Percentiles rank a stretch among this genome's conserved stretches.
Evolutionary conservation across 2,329 filamentous ascomycete genomes (phyloP).

Genomic region (Hypoxylon sp.): DNA sequence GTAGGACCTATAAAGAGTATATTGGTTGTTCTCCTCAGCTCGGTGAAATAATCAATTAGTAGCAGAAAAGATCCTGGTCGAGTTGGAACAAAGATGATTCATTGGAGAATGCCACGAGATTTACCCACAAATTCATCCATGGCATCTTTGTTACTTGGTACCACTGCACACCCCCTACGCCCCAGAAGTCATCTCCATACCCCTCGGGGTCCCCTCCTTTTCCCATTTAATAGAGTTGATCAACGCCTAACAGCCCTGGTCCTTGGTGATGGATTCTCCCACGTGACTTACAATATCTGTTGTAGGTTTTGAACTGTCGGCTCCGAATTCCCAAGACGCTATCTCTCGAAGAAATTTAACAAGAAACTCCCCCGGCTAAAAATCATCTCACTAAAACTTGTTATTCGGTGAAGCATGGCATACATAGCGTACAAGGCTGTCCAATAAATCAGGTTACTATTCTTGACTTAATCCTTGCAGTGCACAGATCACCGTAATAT

Average conservation of each 20-base stretch:
- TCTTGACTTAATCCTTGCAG: slow-evolving; percentile 29
- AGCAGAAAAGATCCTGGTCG: slow-evolving; percentile 19
- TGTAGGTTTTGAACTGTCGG: slow-evolving; percentile 9
- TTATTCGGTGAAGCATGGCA: slow-evolving; percentile 28
- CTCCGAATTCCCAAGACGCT: slow-evolving; percentile 9
- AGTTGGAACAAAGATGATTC: not conserved
- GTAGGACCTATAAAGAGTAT: not conserved
- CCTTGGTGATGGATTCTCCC: slow-evolving; percentile 24
- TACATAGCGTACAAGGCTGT: slow-evolving; percentile 3
- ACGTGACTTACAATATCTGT: slow-evolving; percentile 32
- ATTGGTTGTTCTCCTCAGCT: slow-evolving; percentile 24
- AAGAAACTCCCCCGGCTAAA: slow-evolving; percentile 12
- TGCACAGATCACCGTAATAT: slow-evolving; percentile 32
- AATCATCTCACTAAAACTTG: slow-evolving; percentile 9
- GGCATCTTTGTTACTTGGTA: slow-evolving; percentile 16
- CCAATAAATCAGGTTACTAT: slow-evolving; percentile 17
- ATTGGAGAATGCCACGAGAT: slow-evolving; percentile 28
- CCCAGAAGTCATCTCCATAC: slow-evolving; percentile 16
- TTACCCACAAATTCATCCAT: slow-evolving; percentile 27
- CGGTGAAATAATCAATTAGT: slow-evolving; percentile 39
- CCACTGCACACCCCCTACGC: not conserved
- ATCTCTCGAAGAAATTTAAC: slow-evolving; percentile 11
- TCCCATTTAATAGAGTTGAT: slow-evolving; percentile 42
- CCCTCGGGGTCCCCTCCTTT: slow-evolving; percentile 41
- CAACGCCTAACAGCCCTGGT: slow-evolving; percentile 15